Percentiles rank a stretch among this genome's conserved stretches.
Evolutionary conservation across 2,329 filamentous ascomycete species (phyloP).

Genomic region (Aspergillus texensis): DNA sequence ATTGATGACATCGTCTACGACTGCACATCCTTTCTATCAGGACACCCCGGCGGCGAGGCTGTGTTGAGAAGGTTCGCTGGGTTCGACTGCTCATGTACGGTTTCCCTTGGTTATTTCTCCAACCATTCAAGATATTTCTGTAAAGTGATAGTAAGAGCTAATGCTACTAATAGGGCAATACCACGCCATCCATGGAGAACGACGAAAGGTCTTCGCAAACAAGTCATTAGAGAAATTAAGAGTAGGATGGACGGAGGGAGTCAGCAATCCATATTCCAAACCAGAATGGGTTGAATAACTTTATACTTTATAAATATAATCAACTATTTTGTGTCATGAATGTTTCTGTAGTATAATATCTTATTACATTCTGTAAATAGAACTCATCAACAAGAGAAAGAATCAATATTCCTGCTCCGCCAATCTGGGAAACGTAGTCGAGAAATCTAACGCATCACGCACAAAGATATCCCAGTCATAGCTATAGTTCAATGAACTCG

Average conservation of each 20-base stretch:
- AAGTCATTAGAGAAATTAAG: not conserved
- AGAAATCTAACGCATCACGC: not conserved
- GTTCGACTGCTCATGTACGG: not conserved
- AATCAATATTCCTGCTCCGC: not conserved
- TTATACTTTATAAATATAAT: not conserved
- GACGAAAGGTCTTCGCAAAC: not conserved
- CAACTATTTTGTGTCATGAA: no score
- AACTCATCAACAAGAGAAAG: not conserved
- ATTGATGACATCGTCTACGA: not conserved
- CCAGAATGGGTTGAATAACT: not conserved
- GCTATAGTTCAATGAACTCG: not conserved
- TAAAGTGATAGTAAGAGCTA: not conserved
- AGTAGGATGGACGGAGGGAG: not conserved
- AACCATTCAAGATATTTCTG: not conserved
- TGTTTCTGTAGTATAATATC: fast-evolving
- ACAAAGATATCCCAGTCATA: conserved; percentile 1
- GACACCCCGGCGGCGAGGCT: not conserved
- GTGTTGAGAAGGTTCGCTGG: not conserved
- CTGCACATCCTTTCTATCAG: not conserved
- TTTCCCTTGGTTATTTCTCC: fast-evolving
- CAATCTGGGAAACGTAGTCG: not conserved
- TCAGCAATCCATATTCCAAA: not conserved
- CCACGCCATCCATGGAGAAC: not conserved
- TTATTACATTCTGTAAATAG: not conserved
- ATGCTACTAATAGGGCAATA: not conserved